Conservation (phyloP, 257 asterid genomes). For the Anisodus tanguticus region DNA sequence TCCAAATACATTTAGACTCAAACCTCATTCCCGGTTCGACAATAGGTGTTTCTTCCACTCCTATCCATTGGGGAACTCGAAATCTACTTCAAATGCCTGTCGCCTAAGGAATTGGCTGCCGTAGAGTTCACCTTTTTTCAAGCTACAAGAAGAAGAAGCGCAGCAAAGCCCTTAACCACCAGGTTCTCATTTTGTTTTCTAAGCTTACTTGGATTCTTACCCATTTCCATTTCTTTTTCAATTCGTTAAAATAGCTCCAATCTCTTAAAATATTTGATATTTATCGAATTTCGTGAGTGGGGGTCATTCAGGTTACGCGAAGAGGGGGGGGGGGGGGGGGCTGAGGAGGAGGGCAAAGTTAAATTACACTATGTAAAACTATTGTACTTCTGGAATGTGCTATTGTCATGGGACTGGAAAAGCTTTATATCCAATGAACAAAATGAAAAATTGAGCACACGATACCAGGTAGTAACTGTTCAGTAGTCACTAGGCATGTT, state of each 20-base stretch:
- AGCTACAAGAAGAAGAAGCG: not conserved
- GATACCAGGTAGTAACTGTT: no score
- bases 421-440: not conserved
- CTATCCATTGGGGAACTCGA: constrained; percentile 24
- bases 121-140: not conserved
- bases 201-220: not conserved
- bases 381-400: not conserved
- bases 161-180: not conserved
- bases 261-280: not conserved
- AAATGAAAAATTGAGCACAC: not conserved
- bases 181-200: constrained; percentile 13
- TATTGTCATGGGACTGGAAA: not conserved
- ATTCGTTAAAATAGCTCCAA: not conserved
- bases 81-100: constrained; percentile 9
- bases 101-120: constrained; percentile 6
- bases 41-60: not conserved
- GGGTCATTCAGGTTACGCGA: not conserved
- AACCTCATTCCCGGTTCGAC: constrained; percentile 10
- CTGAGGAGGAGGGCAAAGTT: not conserved
- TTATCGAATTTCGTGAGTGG: not conserved
- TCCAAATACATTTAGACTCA: not conserved
- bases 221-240: not conserved
- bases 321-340: not conserved
- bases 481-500: not conserved
- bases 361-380: not conserved